Evolutionary conservation across 2,329 filamentous ascomycete species (phyloP).

Genomic region (Ascochyta viciae-villosae): DNA sequence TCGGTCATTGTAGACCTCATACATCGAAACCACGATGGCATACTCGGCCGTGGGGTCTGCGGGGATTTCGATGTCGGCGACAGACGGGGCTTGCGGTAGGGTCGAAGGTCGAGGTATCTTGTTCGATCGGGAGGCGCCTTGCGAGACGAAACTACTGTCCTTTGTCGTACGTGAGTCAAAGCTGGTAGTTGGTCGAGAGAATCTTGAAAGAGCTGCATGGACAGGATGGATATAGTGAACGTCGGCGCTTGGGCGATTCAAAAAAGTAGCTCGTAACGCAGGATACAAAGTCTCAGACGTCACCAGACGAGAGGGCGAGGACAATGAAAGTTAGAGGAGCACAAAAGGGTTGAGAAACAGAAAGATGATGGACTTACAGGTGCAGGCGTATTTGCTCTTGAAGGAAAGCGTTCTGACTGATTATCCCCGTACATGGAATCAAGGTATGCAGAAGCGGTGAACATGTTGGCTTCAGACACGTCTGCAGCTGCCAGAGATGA

Average conservation of each 20-base stretch:
- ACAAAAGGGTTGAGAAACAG: constrained; percentile 13
- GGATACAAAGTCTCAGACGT: constrained; percentile 31
- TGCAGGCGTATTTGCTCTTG: constrained; percentile 56
- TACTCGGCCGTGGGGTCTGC: constrained; percentile 78
- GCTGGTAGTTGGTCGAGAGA: constrained; percentile 39
- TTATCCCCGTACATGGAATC: constrained; percentile 78
- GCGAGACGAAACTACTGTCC: constrained; percentile 65
- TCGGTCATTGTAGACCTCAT: constrained; percentile 98
- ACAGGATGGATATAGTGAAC: constrained; percentile 44
- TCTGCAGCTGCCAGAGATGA: constrained; percentile 79
- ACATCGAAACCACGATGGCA: constrained; percentile 92
- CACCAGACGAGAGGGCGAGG: constrained; percentile 17
- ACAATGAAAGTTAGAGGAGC: constrained; percentile 20
- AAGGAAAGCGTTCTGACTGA: constrained; percentile 58
- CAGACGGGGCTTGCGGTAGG: constrained; percentile 76
- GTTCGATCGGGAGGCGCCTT: constrained; percentile 60
- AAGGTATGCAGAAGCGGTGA: constrained; percentile 76
- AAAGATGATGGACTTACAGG: constrained; percentile 45
- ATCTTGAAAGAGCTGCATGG: constrained; percentile 29
- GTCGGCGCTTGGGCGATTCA: constrained; percentile 20
- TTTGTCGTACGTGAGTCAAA: constrained; percentile 46
- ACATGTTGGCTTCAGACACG: constrained; percentile 79
- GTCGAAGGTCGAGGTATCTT: constrained; percentile 73
- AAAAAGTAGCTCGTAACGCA: constrained; percentile 27
- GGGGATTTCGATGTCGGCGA: constrained; percentile 72